Evolutionary conservation across 169 alveolate species (phyloP), one percentile per base, ranked within the genome.

Genomic region (Fabrea salina): DNA sequence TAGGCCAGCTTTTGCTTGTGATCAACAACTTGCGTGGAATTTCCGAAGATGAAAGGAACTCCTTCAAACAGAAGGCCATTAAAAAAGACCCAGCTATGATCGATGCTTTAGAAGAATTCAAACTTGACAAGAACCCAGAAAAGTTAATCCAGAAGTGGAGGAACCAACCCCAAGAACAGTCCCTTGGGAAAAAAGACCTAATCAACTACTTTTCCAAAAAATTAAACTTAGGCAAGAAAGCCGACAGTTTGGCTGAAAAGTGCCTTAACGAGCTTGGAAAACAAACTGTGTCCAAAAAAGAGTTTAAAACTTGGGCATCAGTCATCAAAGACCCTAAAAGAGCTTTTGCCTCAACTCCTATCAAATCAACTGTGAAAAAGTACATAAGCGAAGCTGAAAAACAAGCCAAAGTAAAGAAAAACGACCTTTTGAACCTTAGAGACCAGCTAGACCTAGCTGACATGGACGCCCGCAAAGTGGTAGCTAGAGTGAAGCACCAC

Each of bases 1-100:
- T 68, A 41, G 66, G 78, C 41, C 78, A 68, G 78, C 32, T 40
- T 16, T 19, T 68, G 13, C 66, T 68, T 37, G 41, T 68, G 8
- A 22, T 43, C 2, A 68, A 68, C 37, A 43, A 37, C 16, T 19
- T 68, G 27, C 2, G 41, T 11, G 78, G 39, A 13, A 43, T 68
- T 8, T 8, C 66, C n/a, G 78, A 68, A 22, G 32, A 22, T 25
- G 66, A 68, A 3, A 19, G 66, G 19, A 33, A 68, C 2, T 33
- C 78, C 16, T 47, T 68, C 11, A 68, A 68, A 47, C 64, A 68
- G 25, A 57, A 43, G 8, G 78, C 78, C 27, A n/a, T 44, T 11
- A 16, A 40, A n/a, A 37, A 68, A 4, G 66, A 68, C 30, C 35
- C 32, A n/a, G 27, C 41, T 13, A 40, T 68, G 64, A 13, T 68